Evolutionary conservation across 208 protist genomes (phyloP), one percentile per base, ranked within the genome.

Genomic region (Leishmania aethiopica): DNA sequence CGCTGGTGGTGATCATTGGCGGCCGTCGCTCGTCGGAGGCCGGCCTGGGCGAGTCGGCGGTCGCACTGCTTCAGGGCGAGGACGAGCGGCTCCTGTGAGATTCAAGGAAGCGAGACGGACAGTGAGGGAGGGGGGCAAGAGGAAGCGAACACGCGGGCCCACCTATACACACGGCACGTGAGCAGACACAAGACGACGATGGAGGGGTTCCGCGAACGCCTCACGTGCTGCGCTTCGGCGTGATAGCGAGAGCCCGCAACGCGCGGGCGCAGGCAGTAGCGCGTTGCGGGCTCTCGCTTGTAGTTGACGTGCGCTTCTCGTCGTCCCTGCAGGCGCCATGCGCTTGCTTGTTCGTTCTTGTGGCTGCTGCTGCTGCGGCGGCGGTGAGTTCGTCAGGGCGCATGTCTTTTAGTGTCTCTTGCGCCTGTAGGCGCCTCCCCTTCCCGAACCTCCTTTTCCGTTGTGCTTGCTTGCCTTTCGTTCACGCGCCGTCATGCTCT

Each of bases 1-100:
- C 81, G 60, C 40, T 81, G 51, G 51, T 78, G 67, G 57, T 85
- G 59, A 60, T 64, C 13, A 55, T 82, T 8, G 66, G 73, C 1
- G 51, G 60, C 49, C 82, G 79, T 32, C 70, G 47, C 3, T 22
- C 78, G 28, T 28, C 71, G 57, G 55, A 83, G 64, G 79, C 82
- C 13, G 82, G 82, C 57, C n/a, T 77, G 53, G 53, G 22, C 22
- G 74, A n/a, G 25, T 15, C 32, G n/a, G 37, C 72, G 11, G 47
- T 42, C 35, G 40, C 37, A 17, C 74, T 77, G 47, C 53, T 60
- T 42, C 74, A 40, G 17, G 53, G 22, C 10, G 74, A 77, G 4
- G 55, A 77, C 53, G 74, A 77, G 74, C 73, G 73, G 2, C n/a
- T 77, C 10, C 51, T 77, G 35, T 77, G 51, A 53, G n/a, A 53